Conservation (phyloP, 495 filamentous ascomycete genomes). For the Neurospora hispaniola region DNA sequence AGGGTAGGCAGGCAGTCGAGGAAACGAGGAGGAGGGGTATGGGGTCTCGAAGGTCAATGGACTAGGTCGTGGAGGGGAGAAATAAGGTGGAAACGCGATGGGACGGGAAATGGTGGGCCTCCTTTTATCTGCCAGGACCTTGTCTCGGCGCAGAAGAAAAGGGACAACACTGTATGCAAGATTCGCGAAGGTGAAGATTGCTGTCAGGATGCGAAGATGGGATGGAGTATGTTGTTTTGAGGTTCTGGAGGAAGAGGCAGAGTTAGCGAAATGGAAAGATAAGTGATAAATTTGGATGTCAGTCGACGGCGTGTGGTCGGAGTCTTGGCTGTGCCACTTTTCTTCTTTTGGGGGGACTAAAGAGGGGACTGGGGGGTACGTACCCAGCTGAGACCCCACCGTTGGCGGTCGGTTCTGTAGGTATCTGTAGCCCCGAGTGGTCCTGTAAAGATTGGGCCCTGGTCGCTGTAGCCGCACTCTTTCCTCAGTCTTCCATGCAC, state of each 20-base stretch:
- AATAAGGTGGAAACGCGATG: background rate
- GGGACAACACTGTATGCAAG: background rate
- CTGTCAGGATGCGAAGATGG: background rate
- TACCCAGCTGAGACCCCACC: background rate
- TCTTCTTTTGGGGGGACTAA: background rate
- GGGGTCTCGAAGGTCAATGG: background rate
- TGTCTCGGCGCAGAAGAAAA: background rate
- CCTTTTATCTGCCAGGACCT: background rate
- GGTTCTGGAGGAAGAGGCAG: background rate
- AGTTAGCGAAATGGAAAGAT: background rate
- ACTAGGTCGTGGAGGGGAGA: background rate
- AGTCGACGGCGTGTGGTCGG: background rate
- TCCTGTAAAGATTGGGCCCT: background rate
- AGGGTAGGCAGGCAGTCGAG: background rate
- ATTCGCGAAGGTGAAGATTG: background rate
- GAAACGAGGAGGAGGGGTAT: background rate
- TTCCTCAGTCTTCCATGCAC: background rate
- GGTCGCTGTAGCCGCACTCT: background rate
- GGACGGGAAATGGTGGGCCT: background rate
- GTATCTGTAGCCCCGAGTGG: background rate
- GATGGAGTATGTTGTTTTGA: background rate
- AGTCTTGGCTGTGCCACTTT: background rate
- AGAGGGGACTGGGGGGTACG: background rate
- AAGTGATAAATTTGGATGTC: background rate
- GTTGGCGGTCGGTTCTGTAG: background rate